A percentile compares a stretch with the other conserved stretches of the same genome.
Conservation (phyloP, 768 basidiomycete species). For the Leccinum truebloodii region DNA sequence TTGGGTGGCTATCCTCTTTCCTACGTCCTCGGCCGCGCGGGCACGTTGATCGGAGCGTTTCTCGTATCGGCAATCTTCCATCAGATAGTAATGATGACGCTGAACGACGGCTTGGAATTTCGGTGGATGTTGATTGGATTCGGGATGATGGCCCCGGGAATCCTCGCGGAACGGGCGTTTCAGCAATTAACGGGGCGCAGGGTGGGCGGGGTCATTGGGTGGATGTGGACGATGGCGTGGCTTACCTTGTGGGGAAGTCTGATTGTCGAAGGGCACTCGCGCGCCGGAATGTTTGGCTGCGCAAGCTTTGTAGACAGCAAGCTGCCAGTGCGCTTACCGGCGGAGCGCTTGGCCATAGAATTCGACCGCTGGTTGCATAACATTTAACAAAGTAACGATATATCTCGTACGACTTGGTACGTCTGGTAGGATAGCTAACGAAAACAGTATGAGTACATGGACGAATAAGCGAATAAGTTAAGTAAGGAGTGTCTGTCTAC, state of each 20-base stretch:
- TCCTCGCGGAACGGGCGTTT: slow-evolving; percentile 44
- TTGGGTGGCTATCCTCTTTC: slow-evolving; percentile 33
- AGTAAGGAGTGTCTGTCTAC: not conserved
- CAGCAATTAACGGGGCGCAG: slow-evolving; percentile 23
- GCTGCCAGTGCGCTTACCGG: slow-evolving; percentile 8
- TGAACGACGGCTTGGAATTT: slow-evolving; percentile 49
- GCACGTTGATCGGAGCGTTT: slow-evolving; percentile 56
- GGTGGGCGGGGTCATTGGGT: slow-evolving; percentile 34
- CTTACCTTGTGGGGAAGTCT: slow-evolving; percentile 23
- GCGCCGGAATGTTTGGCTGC: slow-evolving; percentile 12
- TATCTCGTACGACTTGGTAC: not conserved
- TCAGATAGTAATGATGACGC: slow-evolving; percentile 48
- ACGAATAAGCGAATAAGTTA: not conserved
- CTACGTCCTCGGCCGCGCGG: slow-evolving; percentile 46
- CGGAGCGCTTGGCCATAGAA: slow-evolving; percentile 10
- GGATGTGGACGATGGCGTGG: slow-evolving; percentile 38
- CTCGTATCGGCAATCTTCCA: slow-evolving; percentile 58
- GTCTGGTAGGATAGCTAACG: not conserved
- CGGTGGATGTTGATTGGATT: slow-evolving; percentile 48
- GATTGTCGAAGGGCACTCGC: slow-evolving; percentile 25
- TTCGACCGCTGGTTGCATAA: slow-evolving; percentile 19
- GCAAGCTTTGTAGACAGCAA: slow-evolving; percentile 6
- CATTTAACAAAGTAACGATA: not conserved
- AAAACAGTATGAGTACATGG: not conserved
- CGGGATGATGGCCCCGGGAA: slow-evolving; percentile 52